Evolutionary conservation across 768 basidiomycete species (phyloP).

Genomic region (Grammothele lineata): DNA sequence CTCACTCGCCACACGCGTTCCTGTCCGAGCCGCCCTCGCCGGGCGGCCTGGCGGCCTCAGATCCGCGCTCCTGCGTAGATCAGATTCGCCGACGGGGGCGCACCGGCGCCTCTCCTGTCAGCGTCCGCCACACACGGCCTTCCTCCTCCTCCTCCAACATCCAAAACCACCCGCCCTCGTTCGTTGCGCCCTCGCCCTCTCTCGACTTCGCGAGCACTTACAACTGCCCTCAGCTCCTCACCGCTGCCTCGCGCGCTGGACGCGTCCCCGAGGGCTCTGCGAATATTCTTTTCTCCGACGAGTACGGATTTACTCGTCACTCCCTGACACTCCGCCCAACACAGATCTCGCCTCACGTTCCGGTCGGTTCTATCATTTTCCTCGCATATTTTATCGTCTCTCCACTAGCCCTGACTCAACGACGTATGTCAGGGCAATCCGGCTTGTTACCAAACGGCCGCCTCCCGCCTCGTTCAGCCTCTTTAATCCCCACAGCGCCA

Average conservation of each 20-base stretch:
- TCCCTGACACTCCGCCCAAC: conserved; percentile 7
- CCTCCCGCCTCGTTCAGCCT: too few species aligned
- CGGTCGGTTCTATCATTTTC: neutral
- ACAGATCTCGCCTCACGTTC: conserved; percentile 9
- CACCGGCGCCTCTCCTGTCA: conserved; percentile 7
- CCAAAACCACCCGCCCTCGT: neutral
- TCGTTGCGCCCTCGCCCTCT: too few species aligned
- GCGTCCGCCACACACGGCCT: conserved; percentile 20
- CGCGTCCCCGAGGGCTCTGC: too few species aligned
- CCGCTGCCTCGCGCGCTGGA: too few species aligned
- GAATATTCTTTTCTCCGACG: conserved; percentile 11
- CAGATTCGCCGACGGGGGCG: conserved; percentile 4
- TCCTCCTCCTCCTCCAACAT: conserved; percentile 17
- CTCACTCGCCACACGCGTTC: too few species aligned
- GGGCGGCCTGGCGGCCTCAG: too few species aligned
- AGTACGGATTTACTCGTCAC: conserved; percentile 12
- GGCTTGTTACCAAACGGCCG: too few species aligned
- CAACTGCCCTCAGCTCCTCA: too few species aligned
- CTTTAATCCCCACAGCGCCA: neutral
- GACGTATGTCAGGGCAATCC: neutral
- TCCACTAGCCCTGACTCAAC: conserved; percentile 6
- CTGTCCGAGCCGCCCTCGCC: too few species aligned
- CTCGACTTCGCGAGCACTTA: too few species aligned
- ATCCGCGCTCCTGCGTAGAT: too few species aligned
- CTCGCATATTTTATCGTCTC: neutral